Evolutionary conservation across 2,329 filamentous ascomycete genomes (phyloP), one percentile per base, ranked within the genome.

Genomic region (Sclerotinia glacialis): DNA sequence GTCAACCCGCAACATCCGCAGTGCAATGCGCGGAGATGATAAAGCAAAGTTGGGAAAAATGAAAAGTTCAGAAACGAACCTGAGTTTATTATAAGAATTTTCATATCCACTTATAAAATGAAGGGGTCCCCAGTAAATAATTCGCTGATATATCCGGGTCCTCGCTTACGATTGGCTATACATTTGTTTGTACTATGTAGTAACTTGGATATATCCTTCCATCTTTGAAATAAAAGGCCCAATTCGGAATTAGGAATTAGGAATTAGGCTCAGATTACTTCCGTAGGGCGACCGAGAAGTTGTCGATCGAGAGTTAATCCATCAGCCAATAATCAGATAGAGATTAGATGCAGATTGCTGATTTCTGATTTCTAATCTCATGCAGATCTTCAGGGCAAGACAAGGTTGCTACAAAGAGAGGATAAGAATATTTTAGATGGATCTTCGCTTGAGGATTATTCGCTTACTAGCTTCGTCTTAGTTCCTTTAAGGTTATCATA

Each of bases 21-120:
- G 44, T 23, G 14, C 28, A 60, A 60, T 23, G 21, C 21, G 28
- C 28, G 26, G 46, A 34, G n/a, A 60, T 60, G 28, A 60, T 49
- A 60, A 60, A 60, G 44, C 56, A 60, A n/a, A 46, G 21, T 12
- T 42, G 9, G 9, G 18, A 47, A 44, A 34, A 46, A 59, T 21
- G 6, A n/a, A 0, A n/a, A 42, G 26, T 31, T 28, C 11, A 42
- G 26, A 44, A 46, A 21, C 34, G 5, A 18, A 47, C 42, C 42
- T 59, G 56, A 59, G 56, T 42, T 59, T 59, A 8, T 23, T 34
- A 59, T 47, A 46, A 47, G 56, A 59, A 47, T 59, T 59, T 59
- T 59, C 56, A 47, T 34, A 23, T 34, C 42, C 56, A 59, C 56
- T 34, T 14, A 34, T 47, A 44, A 46, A 31, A 23, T 16, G 26